These are phyloP conservation scores for Cryphonectria radicalis DNA, from an alignment of 2,329 filamentous ascomycete genomes.

Conservation along the genomic window DNA sequence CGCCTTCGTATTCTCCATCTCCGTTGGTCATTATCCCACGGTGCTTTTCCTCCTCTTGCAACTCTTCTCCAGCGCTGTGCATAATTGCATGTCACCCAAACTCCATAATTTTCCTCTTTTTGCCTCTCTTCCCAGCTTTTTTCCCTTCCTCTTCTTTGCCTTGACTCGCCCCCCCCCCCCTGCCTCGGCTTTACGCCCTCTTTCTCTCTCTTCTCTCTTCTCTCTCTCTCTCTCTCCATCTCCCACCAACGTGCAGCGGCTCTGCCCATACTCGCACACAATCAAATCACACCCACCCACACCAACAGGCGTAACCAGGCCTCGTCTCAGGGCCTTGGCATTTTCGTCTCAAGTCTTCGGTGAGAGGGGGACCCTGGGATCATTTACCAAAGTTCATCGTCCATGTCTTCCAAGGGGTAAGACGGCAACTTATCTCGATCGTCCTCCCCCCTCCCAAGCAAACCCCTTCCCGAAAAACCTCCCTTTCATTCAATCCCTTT, in stretches of 20 bases:
- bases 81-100: neutral
- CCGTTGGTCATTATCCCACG: neutral
- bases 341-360: neutral
- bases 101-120: neutral
- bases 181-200: neutral
- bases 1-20: neutral
- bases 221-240: neutral
- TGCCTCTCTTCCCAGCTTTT: neutral
- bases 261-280: neutral
- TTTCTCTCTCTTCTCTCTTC: no score
- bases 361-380: neutral
- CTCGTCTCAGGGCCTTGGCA: neutral
- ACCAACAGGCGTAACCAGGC: neutral
- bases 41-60: neutral
- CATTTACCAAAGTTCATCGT: neutral
- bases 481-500: neutral
- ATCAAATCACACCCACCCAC: neutral
- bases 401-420: neutral
- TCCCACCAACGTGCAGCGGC: neutral
- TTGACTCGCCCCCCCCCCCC: neutral
- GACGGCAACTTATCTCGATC: neutral
- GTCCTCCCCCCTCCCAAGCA: neutral
- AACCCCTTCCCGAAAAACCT: neutral
- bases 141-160: neutral
- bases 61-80: neutral